A percentile compares a stretch with the other conserved stretches of the same genome.
These are phyloP conservation scores for Jackrogersella minutella DNA, from an alignment of 495 filamentous ascomycete genomes.

Conservation along the genomic window DNA sequence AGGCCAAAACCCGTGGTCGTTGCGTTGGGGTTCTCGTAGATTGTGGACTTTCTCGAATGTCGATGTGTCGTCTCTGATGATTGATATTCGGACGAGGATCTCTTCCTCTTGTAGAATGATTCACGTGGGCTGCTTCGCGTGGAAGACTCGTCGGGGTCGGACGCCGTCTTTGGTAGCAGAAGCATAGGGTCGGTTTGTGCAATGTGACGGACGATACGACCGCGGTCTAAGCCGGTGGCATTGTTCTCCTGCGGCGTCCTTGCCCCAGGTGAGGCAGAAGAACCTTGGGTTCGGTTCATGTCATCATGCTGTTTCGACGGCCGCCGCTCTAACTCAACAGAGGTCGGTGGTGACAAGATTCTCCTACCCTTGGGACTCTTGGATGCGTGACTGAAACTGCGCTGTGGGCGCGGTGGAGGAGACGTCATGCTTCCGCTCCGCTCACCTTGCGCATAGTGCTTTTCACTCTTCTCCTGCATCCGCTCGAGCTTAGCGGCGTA, in stretches of 20 bases:
- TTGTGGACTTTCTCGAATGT: neutral
- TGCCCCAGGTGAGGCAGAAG: neutral
- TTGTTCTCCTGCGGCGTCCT: slow-evolving; percentile 12
- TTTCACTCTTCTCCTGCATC: slow-evolving; percentile 21
- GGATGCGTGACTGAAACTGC: slow-evolving; percentile 21
- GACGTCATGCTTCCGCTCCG: neutral
- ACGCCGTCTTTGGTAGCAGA: slow-evolving; percentile 3
- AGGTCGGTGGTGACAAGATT: neutral
- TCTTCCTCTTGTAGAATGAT: neutral
- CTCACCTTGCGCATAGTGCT: neutral
- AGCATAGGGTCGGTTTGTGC: neutral
- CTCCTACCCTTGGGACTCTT: slow-evolving; percentile 13
- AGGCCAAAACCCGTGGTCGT: neutral
- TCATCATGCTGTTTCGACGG: neutral
- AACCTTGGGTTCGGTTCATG: neutral
- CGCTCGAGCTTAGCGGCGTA: slow-evolving; percentile 18
- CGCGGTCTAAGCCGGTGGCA: neutral
- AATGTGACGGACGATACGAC: slow-evolving; percentile 11
- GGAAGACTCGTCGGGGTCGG: neutral
- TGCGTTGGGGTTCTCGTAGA: neutral
- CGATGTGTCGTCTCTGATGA: neutral
- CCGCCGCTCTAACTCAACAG: neutral
- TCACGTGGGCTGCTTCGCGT: neutral
- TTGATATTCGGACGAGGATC: neutral
- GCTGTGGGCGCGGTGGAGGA: neutral